Evolutionary conservation across 179 eudicot species (phyloP).

Genomic region (Silene noctiflora): DNA sequence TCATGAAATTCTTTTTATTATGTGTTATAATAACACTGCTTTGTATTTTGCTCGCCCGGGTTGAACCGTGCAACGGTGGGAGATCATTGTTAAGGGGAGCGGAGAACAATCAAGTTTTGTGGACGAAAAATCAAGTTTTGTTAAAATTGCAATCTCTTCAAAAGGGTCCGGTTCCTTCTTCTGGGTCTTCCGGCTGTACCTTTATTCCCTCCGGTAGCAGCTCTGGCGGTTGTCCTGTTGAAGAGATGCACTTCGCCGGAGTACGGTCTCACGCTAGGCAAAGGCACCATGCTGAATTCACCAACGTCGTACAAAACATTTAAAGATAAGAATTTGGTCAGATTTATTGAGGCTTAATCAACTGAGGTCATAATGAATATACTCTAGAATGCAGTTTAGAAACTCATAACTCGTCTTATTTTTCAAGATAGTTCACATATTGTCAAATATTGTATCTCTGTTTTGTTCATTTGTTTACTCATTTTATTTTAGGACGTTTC

Average conservation of each 20-base stretch:
- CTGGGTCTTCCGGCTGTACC: conserved; percentile 36
- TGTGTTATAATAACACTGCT: no score
- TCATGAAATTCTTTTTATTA: no score
- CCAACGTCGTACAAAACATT: neutral
- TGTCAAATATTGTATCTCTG: no score
- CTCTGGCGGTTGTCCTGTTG: conserved; percentile 17
- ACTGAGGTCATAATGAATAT: no score
- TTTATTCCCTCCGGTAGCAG: conserved; percentile 27
- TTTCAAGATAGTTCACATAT: no score
- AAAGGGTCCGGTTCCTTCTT: conserved; percentile 30
- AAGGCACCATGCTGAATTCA: neutral
- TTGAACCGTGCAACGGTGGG: no score
- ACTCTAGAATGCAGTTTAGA: no score
- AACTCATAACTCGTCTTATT: no score
- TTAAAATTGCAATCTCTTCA: conserved; percentile 18
- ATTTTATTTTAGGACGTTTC: no score
- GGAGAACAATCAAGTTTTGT: neutral
- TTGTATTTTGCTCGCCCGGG: no score
- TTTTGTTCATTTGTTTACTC: no score
- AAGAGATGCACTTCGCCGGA: conserved; percentile 31
- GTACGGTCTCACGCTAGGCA: conserved; percentile 9
- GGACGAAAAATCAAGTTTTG: neutral
- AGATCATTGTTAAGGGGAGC: no score
- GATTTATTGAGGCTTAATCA: neutral
- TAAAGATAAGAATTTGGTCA: neutral